Conservation (phyloP, 805 yeast species). For the Nakazawaea ishiwadae region DNA sequence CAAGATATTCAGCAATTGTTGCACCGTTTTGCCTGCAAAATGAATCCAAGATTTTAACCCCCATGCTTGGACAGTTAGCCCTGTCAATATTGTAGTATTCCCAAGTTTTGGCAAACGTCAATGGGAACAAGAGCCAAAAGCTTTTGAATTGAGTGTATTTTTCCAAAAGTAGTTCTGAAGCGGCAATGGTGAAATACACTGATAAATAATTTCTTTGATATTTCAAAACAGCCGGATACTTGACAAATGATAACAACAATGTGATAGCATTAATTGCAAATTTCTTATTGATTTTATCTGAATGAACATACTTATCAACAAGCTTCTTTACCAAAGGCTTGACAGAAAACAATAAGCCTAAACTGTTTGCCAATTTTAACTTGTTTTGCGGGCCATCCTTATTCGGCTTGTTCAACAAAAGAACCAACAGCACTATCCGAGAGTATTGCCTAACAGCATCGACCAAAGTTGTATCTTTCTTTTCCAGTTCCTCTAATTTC, state of each 20-base stretch:
- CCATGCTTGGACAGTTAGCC: conserved; percentile 3
- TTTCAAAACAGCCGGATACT: conserved; percentile 5
- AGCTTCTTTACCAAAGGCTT: conserved; percentile 5
- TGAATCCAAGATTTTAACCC: conserved; percentile 1
- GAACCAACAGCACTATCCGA: background rate
- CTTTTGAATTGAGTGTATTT: background rate
- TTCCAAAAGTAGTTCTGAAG: conserved; percentile 1
- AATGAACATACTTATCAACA: background rate
- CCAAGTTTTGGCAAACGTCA: conserved; percentile 13
- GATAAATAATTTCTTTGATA: conserved; percentile 11
- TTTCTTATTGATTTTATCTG: background rate
- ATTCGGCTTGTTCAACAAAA: background rate
- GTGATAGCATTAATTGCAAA: conserved; percentile 1
- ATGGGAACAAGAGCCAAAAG: conserved; percentile 11
- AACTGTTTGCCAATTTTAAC: conserved; percentile 3
- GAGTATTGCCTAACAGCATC: conserved; percentile 1
- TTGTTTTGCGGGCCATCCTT: background rate
- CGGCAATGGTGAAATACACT: conserved; percentile 6
- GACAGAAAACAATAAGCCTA: conserved; percentile 3
- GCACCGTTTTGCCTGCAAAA: too few species aligned
- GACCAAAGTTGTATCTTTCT: conserved; percentile 1
- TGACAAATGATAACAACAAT: conserved; percentile 2
- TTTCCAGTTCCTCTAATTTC: background rate
- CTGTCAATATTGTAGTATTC: conserved; percentile 1
- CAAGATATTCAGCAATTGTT: background rate